These are phyloP conservation scores for Globisporangium iwayamae DNA, from an alignment of 352 stramenopile species.

Conservation along the genomic window DNA sequence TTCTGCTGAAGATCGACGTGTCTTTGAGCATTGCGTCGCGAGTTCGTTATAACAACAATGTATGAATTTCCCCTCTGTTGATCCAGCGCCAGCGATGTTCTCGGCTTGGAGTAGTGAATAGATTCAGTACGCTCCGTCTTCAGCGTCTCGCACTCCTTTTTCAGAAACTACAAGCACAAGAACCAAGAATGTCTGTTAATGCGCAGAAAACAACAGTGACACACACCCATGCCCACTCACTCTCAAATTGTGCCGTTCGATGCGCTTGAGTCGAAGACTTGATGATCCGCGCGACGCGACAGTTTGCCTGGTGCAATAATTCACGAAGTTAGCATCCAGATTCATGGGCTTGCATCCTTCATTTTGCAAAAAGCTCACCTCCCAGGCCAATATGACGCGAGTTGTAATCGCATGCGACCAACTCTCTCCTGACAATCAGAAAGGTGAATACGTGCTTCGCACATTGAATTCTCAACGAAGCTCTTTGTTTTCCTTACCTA, in stretches of 20 bases:
- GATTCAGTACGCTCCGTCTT: not conserved
- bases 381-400: constrained; percentile 60
- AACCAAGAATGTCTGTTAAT: not conserved
- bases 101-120: not conserved
- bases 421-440: constrained; percentile 43
- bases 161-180: constrained; percentile 11
- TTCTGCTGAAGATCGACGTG: not conserved
- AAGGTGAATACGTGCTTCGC: not conserved
- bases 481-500: constrained; percentile 16
- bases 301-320: constrained; percentile 23
- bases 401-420: constrained; percentile 69
- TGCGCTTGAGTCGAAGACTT: constrained; percentile 52
- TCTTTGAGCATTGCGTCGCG: not conserved
- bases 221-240: constrained; percentile 15
- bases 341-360: not conserved
- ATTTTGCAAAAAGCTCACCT: constrained; percentile 32
- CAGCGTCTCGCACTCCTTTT: constrained; percentile 8
- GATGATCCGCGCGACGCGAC: constrained; percentile 34
- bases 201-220: not conserved
- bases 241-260: constrained; percentile 33
- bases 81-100: not conserved
- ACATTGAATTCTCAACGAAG: not conserved
- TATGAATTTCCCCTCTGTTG: not conserved
- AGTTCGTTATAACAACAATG: no score
- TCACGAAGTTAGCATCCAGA: not conserved